Evolutionary conservation across 2,329 filamentous ascomycete species (phyloP).

Genomic region (Aureobasidium sp.): DNA sequence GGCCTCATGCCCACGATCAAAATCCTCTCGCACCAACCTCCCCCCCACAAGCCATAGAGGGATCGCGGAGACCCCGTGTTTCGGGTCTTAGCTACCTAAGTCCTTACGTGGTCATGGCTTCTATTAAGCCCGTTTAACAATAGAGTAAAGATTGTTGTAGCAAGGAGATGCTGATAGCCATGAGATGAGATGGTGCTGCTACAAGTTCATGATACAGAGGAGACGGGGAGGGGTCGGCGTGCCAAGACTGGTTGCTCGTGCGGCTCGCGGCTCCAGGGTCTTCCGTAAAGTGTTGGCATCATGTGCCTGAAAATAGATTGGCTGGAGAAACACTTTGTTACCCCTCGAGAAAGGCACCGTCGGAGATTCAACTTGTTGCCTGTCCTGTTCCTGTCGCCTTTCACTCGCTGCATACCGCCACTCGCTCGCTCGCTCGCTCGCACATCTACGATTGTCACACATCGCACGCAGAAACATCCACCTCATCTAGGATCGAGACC

Average conservation of each 20-base stretch:
- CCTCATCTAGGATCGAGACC: background rate
- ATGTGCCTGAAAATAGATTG: constrained; percentile 8
- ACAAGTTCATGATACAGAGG: background rate
- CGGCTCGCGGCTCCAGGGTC: background rate
- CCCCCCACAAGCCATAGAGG: background rate
- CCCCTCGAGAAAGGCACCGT: constrained; percentile 5
- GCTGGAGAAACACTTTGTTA: background rate
- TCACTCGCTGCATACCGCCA: background rate
- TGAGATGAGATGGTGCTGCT: background rate
- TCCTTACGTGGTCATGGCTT: background rate
- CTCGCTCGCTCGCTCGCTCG: background rate
- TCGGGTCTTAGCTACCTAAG: background rate
- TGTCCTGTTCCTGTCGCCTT: background rate
- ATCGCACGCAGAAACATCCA: background rate
- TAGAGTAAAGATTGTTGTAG: background rate
- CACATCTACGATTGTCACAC: background rate
- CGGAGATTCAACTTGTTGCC: background rate
- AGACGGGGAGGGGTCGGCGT: background rate
- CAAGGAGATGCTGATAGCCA: background rate
- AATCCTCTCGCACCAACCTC: background rate
- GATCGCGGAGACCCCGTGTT: background rate
- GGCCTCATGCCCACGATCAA: background rate
- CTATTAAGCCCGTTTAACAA: background rate
- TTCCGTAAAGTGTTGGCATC: background rate
- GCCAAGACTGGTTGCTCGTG: background rate